A percentile compares a stretch with the other conserved stretches of the same genome.
phyloP scores from a whole-genome alignment of 805 yeast genomes.

The Starmerella ratchasimensis region DNA sequence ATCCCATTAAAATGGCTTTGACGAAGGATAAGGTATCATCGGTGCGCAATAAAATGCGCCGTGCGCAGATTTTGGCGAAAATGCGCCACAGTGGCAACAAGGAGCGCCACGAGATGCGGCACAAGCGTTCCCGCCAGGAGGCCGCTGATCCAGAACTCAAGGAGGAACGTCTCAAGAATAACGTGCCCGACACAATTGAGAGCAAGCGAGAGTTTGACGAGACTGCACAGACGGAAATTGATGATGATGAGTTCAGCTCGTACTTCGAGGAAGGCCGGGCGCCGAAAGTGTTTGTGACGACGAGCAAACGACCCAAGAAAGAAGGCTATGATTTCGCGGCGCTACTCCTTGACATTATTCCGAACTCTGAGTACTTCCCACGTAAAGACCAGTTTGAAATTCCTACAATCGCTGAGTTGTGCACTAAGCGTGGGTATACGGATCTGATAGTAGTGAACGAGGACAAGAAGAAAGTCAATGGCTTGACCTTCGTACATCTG shows the following conservation, averaged over 20 bases:
- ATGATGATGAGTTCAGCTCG: constrained; percentile 40
- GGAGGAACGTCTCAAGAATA: constrained; percentile 62
- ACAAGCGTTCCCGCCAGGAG: constrained; percentile 80
- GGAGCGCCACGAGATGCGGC: constrained; percentile 60
- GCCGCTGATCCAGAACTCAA: constrained; percentile 66
- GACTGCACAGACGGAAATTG: constrained; percentile 40
- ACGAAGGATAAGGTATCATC: constrained; percentile 24
- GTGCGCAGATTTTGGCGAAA: constrained; percentile 65
- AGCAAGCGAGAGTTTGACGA: constrained; percentile 76
- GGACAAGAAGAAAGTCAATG: constrained; percentile 83
- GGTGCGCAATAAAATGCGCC: constrained; percentile 62
- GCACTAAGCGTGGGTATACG: constrained; percentile 72
- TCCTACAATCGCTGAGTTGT: constrained; percentile 74
- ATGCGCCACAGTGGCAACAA: constrained; percentile 63
- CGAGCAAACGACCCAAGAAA: constrained; percentile 73
- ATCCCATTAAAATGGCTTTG: constrained; percentile 20
- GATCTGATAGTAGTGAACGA: constrained; percentile 84
- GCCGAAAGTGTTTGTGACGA: constrained; percentile 83
- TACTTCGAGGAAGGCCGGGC: constrained; percentile 42
- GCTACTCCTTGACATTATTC: constrained; percentile 66
- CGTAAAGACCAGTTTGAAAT: constrained; percentile 72
- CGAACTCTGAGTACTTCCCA: constrained; percentile 74
- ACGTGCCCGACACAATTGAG: constrained; percentile 74
- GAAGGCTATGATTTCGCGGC: constrained; percentile 86
- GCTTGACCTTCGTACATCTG: constrained; percentile 81